phyloP scores from a whole-genome alignment of 352 stramenopile genomes.

The Globisporangium echinulatum region DNA sequence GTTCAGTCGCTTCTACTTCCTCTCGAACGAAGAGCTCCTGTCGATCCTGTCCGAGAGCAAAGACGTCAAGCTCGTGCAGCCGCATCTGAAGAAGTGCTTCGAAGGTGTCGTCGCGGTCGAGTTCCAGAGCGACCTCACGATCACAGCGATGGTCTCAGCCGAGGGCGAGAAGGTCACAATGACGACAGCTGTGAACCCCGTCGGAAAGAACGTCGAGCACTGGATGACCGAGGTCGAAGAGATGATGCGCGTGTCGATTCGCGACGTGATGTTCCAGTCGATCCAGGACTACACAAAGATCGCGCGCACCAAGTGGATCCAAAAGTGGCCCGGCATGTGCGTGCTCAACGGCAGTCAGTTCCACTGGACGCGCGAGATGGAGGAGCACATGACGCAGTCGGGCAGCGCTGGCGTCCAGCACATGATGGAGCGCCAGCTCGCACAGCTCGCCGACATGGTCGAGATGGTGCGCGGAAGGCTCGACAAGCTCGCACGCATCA shows the following conservation, averaged over 20 bases:
- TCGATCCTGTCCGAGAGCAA: slow-evolving; percentile 95
- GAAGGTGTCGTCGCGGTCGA: slow-evolving; percentile 92
- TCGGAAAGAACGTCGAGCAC: slow-evolving; percentile 92
- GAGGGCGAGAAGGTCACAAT: slow-evolving; percentile 90
- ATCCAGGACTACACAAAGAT: slow-evolving; percentile 91
- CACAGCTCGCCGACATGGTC: slow-evolving; percentile 94
- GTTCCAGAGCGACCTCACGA: slow-evolving; percentile 89
- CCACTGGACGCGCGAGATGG: slow-evolving; percentile 94
- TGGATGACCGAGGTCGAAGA: slow-evolving; percentile 94
- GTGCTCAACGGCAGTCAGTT: slow-evolving; percentile 94
- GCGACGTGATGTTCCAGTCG: slow-evolving; percentile 87
- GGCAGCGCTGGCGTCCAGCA: slow-evolving; percentile 86
- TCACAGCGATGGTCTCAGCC: slow-evolving; percentile 88
- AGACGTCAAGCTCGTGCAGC: slow-evolving; percentile 92
- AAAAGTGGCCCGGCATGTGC: slow-evolving; percentile 92
- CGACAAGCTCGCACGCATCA: slow-evolving; percentile 88
- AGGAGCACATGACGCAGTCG: slow-evolving; percentile 72
- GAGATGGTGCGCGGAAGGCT: slow-evolving; percentile 86
- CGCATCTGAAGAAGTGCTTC: slow-evolving; percentile 95
- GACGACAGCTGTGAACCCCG: slow-evolving; percentile 81
- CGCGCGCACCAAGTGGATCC: slow-evolving; percentile 92
- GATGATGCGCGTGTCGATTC: slow-evolving; percentile 90
- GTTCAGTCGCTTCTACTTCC: slow-evolving; percentile 94
- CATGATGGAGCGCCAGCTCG: slow-evolving; percentile 88
- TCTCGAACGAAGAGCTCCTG: slow-evolving; percentile 93